phyloP scores from a whole-genome alignment of 2,329 filamentous ascomycete species.

The Pseudopyricularia cyperi region DNA sequence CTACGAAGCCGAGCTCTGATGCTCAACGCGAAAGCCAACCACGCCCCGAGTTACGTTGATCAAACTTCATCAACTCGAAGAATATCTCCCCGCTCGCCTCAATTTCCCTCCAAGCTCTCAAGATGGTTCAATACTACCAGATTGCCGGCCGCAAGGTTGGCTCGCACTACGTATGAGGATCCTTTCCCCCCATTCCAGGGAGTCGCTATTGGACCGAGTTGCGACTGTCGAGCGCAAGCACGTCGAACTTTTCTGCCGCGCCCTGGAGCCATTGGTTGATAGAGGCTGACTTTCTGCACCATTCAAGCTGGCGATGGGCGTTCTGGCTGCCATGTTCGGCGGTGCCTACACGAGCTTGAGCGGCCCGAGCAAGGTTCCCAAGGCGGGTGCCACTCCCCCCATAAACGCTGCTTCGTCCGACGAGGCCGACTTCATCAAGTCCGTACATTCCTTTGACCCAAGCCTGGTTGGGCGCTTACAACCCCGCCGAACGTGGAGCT shows the following conservation, averaged over 20 bases:
- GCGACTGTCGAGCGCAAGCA: background rate
- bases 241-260: background rate
- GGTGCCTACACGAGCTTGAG: slow-evolving; percentile 29
- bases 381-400: slow-evolving; percentile 32
- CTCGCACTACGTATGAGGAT: slow-evolving; percentile 44
- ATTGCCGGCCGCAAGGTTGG: slow-evolving; percentile 46
- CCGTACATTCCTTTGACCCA: slow-evolving; percentile 16
- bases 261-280: slow-evolving; percentile 6
- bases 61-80: background rate
- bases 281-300: slow-evolving; percentile 2
- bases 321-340: slow-evolving; percentile 37
- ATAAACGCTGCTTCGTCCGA: slow-evolving; percentile 50
- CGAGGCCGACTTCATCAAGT: slow-evolving; percentile 55
- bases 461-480: too few relatives aligned
- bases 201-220: background rate
- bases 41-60: background rate
- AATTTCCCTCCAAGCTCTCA: slow-evolving; percentile 17
- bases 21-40: background rate
- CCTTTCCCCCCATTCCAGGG: slow-evolving; percentile 3
- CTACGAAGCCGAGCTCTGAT: background rate
- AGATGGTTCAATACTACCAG: slow-evolving; percentile 37
- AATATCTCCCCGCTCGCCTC: slow-evolving; percentile 10
- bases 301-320: slow-evolving; percentile 41
- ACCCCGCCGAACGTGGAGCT: background rate
- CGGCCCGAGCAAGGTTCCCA: slow-evolving; percentile 34